phyloP scores from a whole-genome alignment of 352 stramenopile genomes.

The Pythium rishiriense region DNA sequence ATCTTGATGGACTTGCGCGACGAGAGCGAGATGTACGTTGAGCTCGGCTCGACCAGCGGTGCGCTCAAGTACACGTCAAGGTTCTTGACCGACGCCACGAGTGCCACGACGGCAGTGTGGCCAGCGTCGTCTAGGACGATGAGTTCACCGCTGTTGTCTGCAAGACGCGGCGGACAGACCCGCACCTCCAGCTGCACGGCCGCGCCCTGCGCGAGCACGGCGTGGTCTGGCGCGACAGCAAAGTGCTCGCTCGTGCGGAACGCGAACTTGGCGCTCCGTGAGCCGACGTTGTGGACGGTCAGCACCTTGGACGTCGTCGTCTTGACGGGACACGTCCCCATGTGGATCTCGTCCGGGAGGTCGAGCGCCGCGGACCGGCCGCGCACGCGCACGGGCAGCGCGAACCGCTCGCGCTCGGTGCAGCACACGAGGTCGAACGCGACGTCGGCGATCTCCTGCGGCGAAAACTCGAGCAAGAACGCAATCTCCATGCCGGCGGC shows the following conservation, averaged over 20 bases:
- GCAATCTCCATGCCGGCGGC: slow-evolving; percentile 93
- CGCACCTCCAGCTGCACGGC: slow-evolving; percentile 81
- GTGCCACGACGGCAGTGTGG: slow-evolving; percentile 63
- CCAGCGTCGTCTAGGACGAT: slow-evolving; percentile 84
- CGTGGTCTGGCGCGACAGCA: slow-evolving; percentile 57
- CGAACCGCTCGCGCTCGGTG: slow-evolving; percentile 95
- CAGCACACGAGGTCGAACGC: slow-evolving; percentile 89
- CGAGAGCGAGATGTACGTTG: slow-evolving; percentile 92
- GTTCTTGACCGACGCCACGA: slow-evolving; percentile 77
- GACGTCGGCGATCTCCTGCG: slow-evolving; percentile 90
- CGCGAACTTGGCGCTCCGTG: slow-evolving; percentile 68
- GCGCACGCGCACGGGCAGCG: slow-evolving; percentile 86
- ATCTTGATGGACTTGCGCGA: slow-evolving; percentile 92
- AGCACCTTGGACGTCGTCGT: slow-evolving; percentile 75
- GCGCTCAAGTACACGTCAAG: slow-evolving; percentile 91
- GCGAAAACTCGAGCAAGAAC: slow-evolving; percentile 91
- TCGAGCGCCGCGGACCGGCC: slow-evolving; percentile 85
- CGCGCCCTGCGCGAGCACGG: slow-evolving; percentile 61
- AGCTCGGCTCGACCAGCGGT: slow-evolving; percentile 76
- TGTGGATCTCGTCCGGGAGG: slow-evolving; percentile 89
- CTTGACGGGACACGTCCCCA: slow-evolving; percentile 89
- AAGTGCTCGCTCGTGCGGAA: slow-evolving; percentile 70
- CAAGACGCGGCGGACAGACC: slow-evolving; percentile 40
- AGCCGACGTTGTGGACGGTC: slow-evolving; percentile 90
- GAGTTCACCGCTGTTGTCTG: slow-evolving; percentile 67